These are phyloP conservation scores for Moniliella sp. DNA, from an alignment of 1,284 basidiomycete species.

Conservation along the genomic window DNA sequence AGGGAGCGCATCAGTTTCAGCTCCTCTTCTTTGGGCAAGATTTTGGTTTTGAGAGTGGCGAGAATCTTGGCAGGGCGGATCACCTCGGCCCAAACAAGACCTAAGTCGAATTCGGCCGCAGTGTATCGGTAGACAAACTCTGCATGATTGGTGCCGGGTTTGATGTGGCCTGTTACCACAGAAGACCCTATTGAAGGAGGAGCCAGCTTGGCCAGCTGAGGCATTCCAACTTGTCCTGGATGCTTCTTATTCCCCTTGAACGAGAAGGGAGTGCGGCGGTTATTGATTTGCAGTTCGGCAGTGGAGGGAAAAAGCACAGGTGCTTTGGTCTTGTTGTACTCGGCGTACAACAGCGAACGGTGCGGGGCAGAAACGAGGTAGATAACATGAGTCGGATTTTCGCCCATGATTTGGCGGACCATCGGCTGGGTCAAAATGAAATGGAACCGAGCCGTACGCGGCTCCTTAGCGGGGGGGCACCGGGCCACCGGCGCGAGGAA, in stretches of 20 bases:
- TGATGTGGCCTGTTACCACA: background rate
- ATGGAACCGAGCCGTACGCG: background rate
- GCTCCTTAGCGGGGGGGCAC: background rate
- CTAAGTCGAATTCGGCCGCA: constrained; percentile 3
- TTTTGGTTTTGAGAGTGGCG: constrained; percentile 9
- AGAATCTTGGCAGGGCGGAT: constrained; percentile 10
- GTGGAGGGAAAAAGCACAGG: constrained; percentile 22
- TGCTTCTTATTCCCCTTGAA: constrained; percentile 25
- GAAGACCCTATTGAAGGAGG: constrained; percentile 13
- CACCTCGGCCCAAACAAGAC: background rate
- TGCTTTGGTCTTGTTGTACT: constrained; percentile 2
- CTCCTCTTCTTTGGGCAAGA: constrained; percentile 14
- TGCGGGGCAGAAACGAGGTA: background rate
- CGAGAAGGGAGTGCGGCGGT: constrained; percentile 8
- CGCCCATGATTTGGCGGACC: no score
- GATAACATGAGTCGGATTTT: no score
- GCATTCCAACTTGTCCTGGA: constrained; percentile 18
- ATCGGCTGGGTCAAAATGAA: background rate
- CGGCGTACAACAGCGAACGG: background rate
- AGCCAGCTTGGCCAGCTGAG: constrained; percentile 21
- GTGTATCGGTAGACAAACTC: constrained; percentile 22
- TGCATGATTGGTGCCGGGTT: constrained; percentile 1
- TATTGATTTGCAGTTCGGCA: constrained; percentile 23
- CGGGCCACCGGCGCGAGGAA: background rate
- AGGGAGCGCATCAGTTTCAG: no score